Percentiles rank a stretch among this genome's conserved stretches.
phyloP scores from a whole-genome alignment of 345 rosid genomes.

The Triadica sebifera region DNA sequence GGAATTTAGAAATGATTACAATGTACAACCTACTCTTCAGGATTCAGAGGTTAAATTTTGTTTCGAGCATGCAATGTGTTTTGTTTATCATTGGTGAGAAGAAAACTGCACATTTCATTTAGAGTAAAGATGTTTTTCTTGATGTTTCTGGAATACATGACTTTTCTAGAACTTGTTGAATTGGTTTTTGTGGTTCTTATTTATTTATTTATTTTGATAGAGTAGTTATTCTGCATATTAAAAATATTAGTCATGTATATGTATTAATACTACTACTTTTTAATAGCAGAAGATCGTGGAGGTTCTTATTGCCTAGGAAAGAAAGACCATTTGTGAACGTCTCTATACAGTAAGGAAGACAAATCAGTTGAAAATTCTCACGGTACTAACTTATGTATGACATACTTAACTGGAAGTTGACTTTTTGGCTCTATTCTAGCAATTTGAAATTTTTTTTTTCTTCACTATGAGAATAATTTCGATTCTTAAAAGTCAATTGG shows the following conservation, averaged over 20 bases:
- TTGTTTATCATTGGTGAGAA: background rate
- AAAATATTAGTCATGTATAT: background rate
- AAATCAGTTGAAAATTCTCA: background rate
- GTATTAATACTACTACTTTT: background rate
- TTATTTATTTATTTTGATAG: too few species aligned
- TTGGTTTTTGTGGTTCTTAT: background rate
- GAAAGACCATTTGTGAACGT: background rate
- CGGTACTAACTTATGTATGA: conserved; percentile 4
- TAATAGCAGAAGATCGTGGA: background rate
- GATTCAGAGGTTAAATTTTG: background rate
- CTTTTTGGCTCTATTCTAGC: background rate
- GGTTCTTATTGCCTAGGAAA: background rate
- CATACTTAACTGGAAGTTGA: background rate
- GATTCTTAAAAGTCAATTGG: conserved; percentile 1
- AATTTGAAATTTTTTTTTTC: background rate
- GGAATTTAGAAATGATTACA: too few species aligned
- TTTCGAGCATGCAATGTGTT: background rate
- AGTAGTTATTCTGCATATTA: background rate
- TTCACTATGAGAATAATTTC: background rate
- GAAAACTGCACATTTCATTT: too few species aligned
- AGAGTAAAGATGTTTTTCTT: background rate
- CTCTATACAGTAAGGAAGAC: conserved; percentile 5
- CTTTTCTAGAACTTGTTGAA: background rate
- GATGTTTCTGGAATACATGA: too few species aligned
- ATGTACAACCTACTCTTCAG: too few species aligned